Base-by-base conservation (phyloP, 73 alveolate species). In the Paramecium caudatum region DNA sequence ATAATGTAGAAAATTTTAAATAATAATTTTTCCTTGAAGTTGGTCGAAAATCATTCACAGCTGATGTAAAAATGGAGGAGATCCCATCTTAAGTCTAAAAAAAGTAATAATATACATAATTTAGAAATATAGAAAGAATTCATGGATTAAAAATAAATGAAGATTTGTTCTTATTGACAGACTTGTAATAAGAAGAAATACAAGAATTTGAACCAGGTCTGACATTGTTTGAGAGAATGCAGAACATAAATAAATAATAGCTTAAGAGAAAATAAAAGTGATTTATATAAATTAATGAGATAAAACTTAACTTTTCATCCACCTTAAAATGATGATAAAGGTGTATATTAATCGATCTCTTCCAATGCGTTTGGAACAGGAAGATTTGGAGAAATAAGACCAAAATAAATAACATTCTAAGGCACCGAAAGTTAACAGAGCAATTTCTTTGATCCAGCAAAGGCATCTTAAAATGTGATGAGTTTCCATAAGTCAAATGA, bases 41-140 rank as follows among this genome's bases (percentile, higher is more conserved):
- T 4, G 88, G 88, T 16, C 36, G 88, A 17, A 74, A 74, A 74
- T 74, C 88, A 17, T 74, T 74, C 32, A 74, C 88, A 41, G 88
- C 88, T 9, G 88, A 74, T 45, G 27, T 74, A 19, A 74, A 74
- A 41, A 43, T 74, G 8, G 68, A 45, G 16, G 62, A 74, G 21
- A 17, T 74, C 16, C 88, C 70, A 9, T 41, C 43, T 37, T 74
- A 74, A 74, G 32, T 74, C 6, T 16, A 36, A 8, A 74, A 74
- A 41, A 41, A 43, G 88, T 74, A 39, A 39, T 16, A n/a, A 13
- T 1, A 41, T 37, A 3, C 4, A 6, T 30, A 70, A 15, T 17
- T 3, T 41, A 74, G 88, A 45, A 30, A 39, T 27, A 74, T 74
- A 39, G 62, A 37, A 30, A 39, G 47, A 74, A 74, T 74, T 10